Conservation (phyloP, 208 protist species). For the Crithidia fasciculata region DNA sequence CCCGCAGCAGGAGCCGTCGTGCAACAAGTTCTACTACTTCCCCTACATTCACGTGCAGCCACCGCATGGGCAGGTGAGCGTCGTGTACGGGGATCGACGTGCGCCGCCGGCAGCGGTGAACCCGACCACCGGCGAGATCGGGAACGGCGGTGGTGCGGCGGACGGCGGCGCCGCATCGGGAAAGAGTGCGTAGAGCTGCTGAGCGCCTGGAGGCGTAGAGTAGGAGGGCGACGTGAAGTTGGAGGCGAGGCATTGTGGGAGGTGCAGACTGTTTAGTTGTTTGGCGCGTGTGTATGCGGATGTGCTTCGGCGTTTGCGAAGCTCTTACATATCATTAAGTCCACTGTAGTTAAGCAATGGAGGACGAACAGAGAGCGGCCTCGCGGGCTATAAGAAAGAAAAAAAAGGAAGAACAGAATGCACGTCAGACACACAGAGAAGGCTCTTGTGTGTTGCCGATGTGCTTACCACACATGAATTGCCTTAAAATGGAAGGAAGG, state of each 20-base stretch:
- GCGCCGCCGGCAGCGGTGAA: slow-evolving; percentile 50
- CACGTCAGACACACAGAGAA: too few relatives aligned
- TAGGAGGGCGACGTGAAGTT: too few relatives aligned
- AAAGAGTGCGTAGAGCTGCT: not conserved
- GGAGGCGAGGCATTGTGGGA: too few relatives aligned
- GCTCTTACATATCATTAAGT: not conserved
- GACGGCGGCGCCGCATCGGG: not conserved
- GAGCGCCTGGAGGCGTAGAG: too few relatives aligned
- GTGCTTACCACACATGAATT: too few relatives aligned
- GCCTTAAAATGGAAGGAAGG: too few relatives aligned
- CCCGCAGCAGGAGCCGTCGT: slow-evolving; percentile 87
- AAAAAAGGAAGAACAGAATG: not conserved
- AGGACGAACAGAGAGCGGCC: too few relatives aligned
- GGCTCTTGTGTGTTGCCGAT: too few relatives aligned
- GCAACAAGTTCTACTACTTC: slow-evolving; percentile 93
- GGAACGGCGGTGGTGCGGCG: slow-evolving; percentile 19
- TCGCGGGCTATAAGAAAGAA: not conserved
- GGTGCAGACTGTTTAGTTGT: not conserved
- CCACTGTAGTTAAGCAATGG: too few relatives aligned
- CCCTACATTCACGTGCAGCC: slow-evolving; percentile 91
- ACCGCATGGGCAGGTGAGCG: slow-evolving; percentile 85
- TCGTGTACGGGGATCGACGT: slow-evolving; percentile 80
- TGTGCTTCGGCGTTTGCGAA: not conserved
- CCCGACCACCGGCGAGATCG: slow-evolving; percentile 35
- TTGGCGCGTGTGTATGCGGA: slow-evolving; percentile 3